phyloP scores from a whole-genome alignment of 2,329 filamentous ascomycete species.

The Chaetomium sp. region DNA sequence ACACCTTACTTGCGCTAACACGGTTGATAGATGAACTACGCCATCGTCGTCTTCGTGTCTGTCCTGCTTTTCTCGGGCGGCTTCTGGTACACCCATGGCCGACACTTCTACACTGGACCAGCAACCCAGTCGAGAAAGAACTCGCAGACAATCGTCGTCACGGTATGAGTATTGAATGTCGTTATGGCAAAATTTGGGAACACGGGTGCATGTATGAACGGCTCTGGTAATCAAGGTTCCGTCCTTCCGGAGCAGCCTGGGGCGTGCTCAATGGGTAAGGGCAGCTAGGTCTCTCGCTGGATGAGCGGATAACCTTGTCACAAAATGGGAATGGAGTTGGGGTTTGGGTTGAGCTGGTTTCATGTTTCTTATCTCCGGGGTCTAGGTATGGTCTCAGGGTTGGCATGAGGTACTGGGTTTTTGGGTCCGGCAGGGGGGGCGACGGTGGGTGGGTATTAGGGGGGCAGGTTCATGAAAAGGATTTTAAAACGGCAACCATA shows the following conservation, averaged over 20 bases:
- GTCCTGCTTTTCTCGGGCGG: conserved; percentile 27
- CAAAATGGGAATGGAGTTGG: neutral
- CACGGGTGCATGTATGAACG: neutral
- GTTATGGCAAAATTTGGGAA: neutral
- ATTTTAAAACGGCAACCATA: neutral
- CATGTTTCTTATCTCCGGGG: neutral
- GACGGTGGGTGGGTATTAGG: neutral
- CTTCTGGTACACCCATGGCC: conserved; percentile 33
- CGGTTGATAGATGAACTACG: conserved; percentile 33
- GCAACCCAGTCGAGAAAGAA: conserved; percentile 12
- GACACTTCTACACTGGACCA: conserved; percentile 31
- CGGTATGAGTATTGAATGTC: neutral
- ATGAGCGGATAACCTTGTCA: neutral
- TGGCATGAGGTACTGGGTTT: neutral
- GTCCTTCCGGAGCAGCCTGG: no score
- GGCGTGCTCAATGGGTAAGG: neutral
- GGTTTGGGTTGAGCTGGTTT: neutral
- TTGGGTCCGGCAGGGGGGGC: neutral
- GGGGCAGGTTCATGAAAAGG: neutral
- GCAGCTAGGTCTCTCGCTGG: neutral
- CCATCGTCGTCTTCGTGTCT: conserved; percentile 31
- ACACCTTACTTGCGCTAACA: neutral
- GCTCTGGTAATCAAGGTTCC: neutral
- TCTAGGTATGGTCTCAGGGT: neutral
- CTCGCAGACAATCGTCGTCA: neutral